phyloP scores from a whole-genome alignment of 495 filamentous ascomycete genomes.

The Apodospora peruviana region DNA sequence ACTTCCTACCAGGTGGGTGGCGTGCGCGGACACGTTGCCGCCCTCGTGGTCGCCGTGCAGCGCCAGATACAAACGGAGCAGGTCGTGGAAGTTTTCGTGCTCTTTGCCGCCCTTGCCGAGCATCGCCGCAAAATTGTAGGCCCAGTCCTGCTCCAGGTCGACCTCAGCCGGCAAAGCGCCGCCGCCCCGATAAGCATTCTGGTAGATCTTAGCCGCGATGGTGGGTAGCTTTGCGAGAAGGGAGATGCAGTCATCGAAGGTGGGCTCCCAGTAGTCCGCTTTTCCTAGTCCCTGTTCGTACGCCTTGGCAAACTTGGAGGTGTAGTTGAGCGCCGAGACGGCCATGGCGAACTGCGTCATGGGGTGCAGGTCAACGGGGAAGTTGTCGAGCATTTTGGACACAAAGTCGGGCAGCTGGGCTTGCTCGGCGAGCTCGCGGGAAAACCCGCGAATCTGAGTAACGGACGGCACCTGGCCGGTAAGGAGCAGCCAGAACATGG shows the following conservation, averaged over 20 bases:
- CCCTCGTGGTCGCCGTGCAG: slow-evolving; percentile 98
- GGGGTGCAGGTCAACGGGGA: slow-evolving; percentile 84
- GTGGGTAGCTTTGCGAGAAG: slow-evolving; percentile 94
- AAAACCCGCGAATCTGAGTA: slow-evolving; percentile 73
- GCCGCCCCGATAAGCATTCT: slow-evolving; percentile 74
- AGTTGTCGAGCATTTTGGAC: slow-evolving; percentile 80
- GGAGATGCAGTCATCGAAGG: slow-evolving; percentile 91
- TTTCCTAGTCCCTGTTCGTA: slow-evolving; percentile 89
- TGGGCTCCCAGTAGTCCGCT: slow-evolving; percentile 97
- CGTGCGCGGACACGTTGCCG: slow-evolving; percentile 93
- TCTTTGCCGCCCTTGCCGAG: slow-evolving; percentile 82
- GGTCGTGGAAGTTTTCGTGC: slow-evolving; percentile 91
- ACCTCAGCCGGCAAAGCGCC: slow-evolving; percentile 70
- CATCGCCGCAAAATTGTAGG: slow-evolving; percentile 96
- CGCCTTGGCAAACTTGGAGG: slow-evolving; percentile 83
- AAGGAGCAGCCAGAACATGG: slow-evolving; percentile 98
- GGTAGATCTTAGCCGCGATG: slow-evolving; percentile 96
- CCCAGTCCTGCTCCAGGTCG: slow-evolving; percentile 86
- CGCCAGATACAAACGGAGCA: slow-evolving; percentile 87
- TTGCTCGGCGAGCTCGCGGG: slow-evolving; percentile 81
- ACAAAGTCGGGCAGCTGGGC: slow-evolving; percentile 78
- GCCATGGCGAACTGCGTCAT: slow-evolving; percentile 98
- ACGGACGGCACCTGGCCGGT: slow-evolving; percentile 87
- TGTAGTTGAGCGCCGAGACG: slow-evolving; percentile 88
- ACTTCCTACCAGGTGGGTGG: slow-evolving; percentile 96